phyloP scores from a whole-genome alignment of 371 early-diverging fungal genomes.

The Mortierella sp. region DNA sequence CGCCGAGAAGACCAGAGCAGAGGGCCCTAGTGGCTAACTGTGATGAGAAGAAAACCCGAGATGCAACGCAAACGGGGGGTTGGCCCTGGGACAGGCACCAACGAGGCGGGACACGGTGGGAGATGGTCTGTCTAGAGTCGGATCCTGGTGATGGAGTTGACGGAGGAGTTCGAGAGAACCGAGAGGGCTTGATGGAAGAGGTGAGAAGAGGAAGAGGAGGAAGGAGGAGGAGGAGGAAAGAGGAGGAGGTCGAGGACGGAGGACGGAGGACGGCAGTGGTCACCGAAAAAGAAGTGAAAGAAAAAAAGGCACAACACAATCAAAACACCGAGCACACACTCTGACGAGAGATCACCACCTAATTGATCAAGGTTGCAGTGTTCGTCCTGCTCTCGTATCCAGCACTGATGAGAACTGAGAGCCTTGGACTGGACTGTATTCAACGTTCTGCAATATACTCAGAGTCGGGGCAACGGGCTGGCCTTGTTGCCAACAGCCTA shows the following conservation, averaged over 20 bases:
- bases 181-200: slow-evolving; percentile 1
- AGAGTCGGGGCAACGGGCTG: too few relatives aligned
- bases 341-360: too few relatives aligned
- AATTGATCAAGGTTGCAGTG: too few relatives aligned
- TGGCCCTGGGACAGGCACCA: slow-evolving; percentile 52
- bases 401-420: too few relatives aligned
- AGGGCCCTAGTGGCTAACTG: slow-evolving; percentile 37
- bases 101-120: slow-evolving; percentile 16
- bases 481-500: too few relatives aligned
- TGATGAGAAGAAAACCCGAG: slow-evolving; percentile 30
- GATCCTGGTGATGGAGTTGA: slow-evolving; percentile 16
- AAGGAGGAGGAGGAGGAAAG: not conserved
- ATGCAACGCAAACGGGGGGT: slow-evolving; percentile 48
- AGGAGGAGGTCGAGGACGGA: too few relatives aligned
- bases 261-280: too few relatives aligned
- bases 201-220: not conserved
- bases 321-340: not conserved
- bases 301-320: not conserved
- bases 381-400: too few relatives aligned
- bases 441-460: too few relatives aligned
- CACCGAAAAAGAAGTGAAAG: not conserved
- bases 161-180: slow-evolving; percentile 1
- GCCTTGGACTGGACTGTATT: too few relatives aligned
- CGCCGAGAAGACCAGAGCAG: slow-evolving; percentile 37
- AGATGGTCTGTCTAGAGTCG: slow-evolving; percentile 3